phyloP scores from a whole-genome alignment of 805 yeast species.

The Metschnikowia aberdeeniae region DNA sequence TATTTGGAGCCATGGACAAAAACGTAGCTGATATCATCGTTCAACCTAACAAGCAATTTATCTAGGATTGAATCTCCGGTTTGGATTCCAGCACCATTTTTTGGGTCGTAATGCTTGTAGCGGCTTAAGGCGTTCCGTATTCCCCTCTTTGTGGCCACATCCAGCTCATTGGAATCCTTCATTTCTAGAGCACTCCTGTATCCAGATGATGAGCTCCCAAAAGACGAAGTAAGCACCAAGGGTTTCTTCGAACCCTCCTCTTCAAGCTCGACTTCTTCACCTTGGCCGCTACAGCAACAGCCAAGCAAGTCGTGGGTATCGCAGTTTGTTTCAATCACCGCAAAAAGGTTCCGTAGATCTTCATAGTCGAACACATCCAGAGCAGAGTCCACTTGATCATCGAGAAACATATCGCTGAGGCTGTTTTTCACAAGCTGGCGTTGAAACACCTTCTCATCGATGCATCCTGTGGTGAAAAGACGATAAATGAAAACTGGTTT shows the following conservation, averaged over 20 bases:
- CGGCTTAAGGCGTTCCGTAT: slow-evolving; percentile 58
- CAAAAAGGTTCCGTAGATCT: slow-evolving; percentile 74
- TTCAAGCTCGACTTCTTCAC: slow-evolving; percentile 11
- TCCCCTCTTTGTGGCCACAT: slow-evolving; percentile 32
- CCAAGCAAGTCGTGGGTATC: slow-evolving; percentile 76
- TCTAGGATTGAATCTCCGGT: slow-evolving; percentile 15
- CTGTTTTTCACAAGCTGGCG: slow-evolving; percentile 83
- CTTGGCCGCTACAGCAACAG: slow-evolving; percentile 54
- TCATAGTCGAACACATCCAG: slow-evolving; percentile 64
- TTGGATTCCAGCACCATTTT: slow-evolving; percentile 1
- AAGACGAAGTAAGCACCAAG: neutral
- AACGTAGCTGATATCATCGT: slow-evolving; percentile 12
- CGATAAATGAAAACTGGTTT: slow-evolving; percentile 78
- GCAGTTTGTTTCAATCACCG: slow-evolving; percentile 48
- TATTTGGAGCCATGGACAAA: slow-evolving; percentile 7
- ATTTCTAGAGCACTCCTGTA: slow-evolving; percentile 60
- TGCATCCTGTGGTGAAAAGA: slow-evolving; percentile 79
- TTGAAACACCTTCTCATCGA: slow-evolving; percentile 92
- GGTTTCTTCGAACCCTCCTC: neutral
- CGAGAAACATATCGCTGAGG: slow-evolving; percentile 67
- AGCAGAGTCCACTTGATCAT: slow-evolving; percentile 36
- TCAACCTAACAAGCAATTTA: slow-evolving; percentile 7
- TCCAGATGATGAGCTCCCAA: slow-evolving; percentile 10
- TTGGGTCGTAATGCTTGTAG: slow-evolving; percentile 62
- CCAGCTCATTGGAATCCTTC: slow-evolving; percentile 24